Conservation (phyloP, 768 basidiomycete species). For the Xerocomus potaroensis region DNA sequence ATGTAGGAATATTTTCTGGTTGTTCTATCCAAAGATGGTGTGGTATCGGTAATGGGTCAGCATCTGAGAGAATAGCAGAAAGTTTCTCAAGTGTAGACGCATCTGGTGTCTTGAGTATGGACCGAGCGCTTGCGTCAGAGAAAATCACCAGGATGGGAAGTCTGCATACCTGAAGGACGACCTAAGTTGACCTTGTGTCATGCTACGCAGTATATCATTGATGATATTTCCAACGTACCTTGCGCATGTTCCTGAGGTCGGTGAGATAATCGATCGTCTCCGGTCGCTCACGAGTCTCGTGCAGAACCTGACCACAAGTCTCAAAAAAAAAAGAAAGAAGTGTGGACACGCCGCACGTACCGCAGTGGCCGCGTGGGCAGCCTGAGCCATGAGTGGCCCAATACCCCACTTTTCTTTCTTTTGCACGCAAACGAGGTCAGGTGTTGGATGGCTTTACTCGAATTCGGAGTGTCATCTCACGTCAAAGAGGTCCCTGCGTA, state of each 20-base stretch:
- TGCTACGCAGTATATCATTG: not conserved
- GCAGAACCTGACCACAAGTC: slow-evolving; percentile 39
- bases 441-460: not conserved
- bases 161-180: slow-evolving; percentile 36
- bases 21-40: slow-evolving; percentile 43
- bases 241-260: slow-evolving; percentile 39
- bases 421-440: not conserved
- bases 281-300: slow-evolving; percentile 34
- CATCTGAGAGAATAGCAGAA: slow-evolving; percentile 23
- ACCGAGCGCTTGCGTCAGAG: not conserved
- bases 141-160: not conserved
- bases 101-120: slow-evolving; percentile 30
- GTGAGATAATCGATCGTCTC: slow-evolving; percentile 38
- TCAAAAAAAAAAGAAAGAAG: not conserved
- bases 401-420: slow-evolving; percentile 42
- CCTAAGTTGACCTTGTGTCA: slow-evolving; percentile 21
- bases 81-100: slow-evolving; percentile 31
- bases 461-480: slow-evolving; percentile 25
- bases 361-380: slow-evolving; percentile 40
- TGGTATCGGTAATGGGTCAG: slow-evolving; percentile 26
- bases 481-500: slow-evolving; percentile 39
- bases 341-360: slow-evolving; percentile 14
- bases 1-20: slow-evolving; percentile 40
- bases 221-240: slow-evolving; percentile 24
- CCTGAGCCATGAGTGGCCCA: slow-evolving; percentile 43